phyloP scores from a whole-genome alignment of 2,329 filamentous ascomycete species.

The Zasmidium cellare region DNA sequence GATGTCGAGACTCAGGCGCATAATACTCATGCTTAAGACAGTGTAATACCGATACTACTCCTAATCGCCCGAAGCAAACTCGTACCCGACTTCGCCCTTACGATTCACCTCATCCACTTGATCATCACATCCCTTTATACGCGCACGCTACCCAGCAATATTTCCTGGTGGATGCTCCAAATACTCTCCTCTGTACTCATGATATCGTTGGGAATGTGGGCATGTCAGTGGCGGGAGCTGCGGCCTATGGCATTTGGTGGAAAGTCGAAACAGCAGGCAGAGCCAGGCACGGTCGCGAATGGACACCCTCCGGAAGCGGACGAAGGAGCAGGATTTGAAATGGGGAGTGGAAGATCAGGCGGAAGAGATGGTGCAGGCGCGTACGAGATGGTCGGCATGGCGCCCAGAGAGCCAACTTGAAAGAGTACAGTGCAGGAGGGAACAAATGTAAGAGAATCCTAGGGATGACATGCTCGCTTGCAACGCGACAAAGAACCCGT shows the following conservation, averaged over 20 bases:
- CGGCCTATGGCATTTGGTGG: conserved; percentile 85
- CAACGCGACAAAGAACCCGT: not conserved
- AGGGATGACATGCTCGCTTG: not conserved
- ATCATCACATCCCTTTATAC: conserved; percentile 77
- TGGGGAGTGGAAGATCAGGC: conserved; percentile 41
- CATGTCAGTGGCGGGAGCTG: conserved; percentile 86
- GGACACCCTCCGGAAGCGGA: conserved; percentile 27
- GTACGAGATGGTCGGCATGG: conserved; percentile 51
- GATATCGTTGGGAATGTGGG: conserved; percentile 79
- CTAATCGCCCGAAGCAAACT: conserved; percentile 88
- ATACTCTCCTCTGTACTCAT: conserved; percentile 61
- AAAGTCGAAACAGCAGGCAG: conserved; percentile 33
- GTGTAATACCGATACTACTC: conserved; percentile 78
- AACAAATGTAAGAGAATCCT: not conserved
- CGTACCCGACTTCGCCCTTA: conserved; percentile 90
- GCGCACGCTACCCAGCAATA: conserved; percentile 70
- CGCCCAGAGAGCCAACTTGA: conserved; percentile 35
- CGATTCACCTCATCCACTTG: conserved; percentile 81
- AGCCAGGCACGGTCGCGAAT: conserved; percentile 16
- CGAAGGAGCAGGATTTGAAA: conserved; percentile 40
- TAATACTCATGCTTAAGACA: conserved; percentile 39
- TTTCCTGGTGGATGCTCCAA: conserved; percentile 83
- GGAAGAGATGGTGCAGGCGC: conserved; percentile 48
- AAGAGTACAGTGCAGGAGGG: conserved; percentile 17
- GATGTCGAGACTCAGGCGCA: not conserved